These are phyloP conservation scores for Sherardia arvensis DNA, from an alignment of 257 asterid genomes.

Conservation along the genomic window DNA sequence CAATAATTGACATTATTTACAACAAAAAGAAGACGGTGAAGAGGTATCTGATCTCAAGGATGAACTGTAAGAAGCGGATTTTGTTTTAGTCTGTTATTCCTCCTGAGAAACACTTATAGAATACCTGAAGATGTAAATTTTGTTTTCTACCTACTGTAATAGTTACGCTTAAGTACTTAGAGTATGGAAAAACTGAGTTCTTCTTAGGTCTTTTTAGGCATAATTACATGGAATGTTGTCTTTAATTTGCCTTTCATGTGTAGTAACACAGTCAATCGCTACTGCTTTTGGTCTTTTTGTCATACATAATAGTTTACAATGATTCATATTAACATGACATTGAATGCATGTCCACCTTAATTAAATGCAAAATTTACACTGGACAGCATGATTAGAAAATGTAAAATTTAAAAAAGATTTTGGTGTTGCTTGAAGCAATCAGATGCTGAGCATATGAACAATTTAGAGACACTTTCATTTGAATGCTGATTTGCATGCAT, in stretches of 20 bases:
- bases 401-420: too few relatives aligned
- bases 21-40: conserved; percentile 28
- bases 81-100: conserved; percentile 12
- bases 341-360: too few relatives aligned
- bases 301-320: too few relatives aligned
- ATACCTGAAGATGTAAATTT: background rate
- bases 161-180: conserved; percentile 5
- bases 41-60: conserved; percentile 35
- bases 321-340: too few relatives aligned
- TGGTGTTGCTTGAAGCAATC: background rate
- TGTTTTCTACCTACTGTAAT: background rate
- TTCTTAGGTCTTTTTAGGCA: conserved; percentile 19
- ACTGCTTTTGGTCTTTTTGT: too few relatives aligned
- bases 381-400: too few relatives aligned
- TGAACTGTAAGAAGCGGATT: conserved; percentile 47
- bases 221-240: conserved; percentile 19
- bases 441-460: background rate
- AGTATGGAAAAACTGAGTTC: conserved; percentile 9
- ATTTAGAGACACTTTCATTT: conserved; percentile 22
- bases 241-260: background rate
- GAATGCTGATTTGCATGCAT: conserved; percentile 10
- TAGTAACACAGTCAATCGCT: too few relatives aligned
- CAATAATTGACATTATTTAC: too few relatives aligned
- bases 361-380: too few relatives aligned
- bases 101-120: conserved; percentile 1